These are phyloP conservation scores for Cystobasidium ongulense DNA, from an alignment of 768 basidiomycete genomes.

Conservation along the genomic window DNA sequence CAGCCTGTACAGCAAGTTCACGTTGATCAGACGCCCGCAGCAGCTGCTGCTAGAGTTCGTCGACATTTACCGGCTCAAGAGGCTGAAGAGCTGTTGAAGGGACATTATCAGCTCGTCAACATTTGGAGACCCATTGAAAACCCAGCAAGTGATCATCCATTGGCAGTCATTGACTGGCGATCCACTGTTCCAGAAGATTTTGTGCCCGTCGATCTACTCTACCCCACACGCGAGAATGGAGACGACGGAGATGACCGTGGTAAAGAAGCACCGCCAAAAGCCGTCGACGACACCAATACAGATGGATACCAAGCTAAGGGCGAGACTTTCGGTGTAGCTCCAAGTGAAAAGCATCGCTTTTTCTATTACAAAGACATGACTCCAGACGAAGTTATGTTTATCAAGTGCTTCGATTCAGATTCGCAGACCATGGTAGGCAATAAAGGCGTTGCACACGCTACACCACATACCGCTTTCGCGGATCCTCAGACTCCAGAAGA, in stretches of 20 bases:
- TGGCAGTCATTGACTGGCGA: constrained; percentile 31
- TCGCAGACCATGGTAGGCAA: constrained; percentile 5
- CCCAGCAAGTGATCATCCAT: constrained; percentile 5
- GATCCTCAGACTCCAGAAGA: constrained; percentile 21
- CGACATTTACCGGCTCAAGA: constrained; percentile 21
- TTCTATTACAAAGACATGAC: constrained; percentile 29
- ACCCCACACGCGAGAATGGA: background rate
- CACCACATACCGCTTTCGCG: constrained; percentile 29
- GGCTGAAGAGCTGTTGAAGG: constrained; percentile 23
- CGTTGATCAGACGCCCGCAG: constrained; percentile 26
- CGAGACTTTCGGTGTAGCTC: constrained; percentile 21
- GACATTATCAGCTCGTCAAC: constrained; percentile 21
- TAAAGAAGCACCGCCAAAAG: constrained; percentile 5
- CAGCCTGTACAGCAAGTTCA: constrained; percentile 30
- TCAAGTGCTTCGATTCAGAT: constrained; percentile 32
- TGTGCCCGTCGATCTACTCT: constrained; percentile 22
- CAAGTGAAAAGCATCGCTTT: constrained; percentile 11
- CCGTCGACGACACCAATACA: background rate
- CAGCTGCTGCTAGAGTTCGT: constrained; percentile 16
- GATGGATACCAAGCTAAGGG: constrained; percentile 22
- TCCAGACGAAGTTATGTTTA: constrained; percentile 29
- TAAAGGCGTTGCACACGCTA: constrained; percentile 19
- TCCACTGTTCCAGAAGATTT: constrained; percentile 26
- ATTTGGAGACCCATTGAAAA: constrained; percentile 29
- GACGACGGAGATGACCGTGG: constrained; percentile 24